Evolutionary conservation across 352 stramenopile genomes (phyloP), one percentile per base, ranked within the genome.

Genomic region (Globisporangium uncinulatum): DNA sequence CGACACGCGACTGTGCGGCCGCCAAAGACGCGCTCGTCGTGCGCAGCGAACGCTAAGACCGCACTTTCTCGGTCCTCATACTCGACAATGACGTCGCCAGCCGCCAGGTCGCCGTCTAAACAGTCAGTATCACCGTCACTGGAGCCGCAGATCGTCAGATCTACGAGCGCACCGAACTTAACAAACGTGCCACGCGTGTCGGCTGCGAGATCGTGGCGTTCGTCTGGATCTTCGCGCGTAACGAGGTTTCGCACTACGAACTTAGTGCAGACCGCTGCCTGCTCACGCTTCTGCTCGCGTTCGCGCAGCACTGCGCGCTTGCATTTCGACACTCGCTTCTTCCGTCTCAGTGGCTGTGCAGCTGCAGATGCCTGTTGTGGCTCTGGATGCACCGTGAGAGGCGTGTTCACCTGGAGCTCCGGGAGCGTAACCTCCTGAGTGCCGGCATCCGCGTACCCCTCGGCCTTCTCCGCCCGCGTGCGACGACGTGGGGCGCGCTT

Each of bases 151-250:
- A 87, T 51, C 17, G 41, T 29, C 1, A 82, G 13, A 17, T 58
- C 20, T 34, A 39, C 9, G 9, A 85, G 15, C 15, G 56, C 43
- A 5, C 65, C 66, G 32, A 69, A 71, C 0, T 57, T 46, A 13
- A 24, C 21, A 50, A 90, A 76, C 13, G 77, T 68, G 0, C 24
- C 34, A n/a, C 50, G 48, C 21, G 79, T 20, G 55, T 91, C 74
- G 5, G 61, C 57, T 15, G 61, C 46, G 4, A 87, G 42, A 14
- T 87, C 78, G 0, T 70, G 54, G 5, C 61, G 68, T 36, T 91
- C 78, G 51, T 89, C 78, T 0, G 71, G 62, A 45, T 87, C 69
- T 51, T 76, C 67, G 1, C 56, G 36, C 6, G 68, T 62, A 9
- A 86, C 32, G n/a, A 89, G 54, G 13, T 69, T 70, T 10, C 45